Evolutionary conservation across 306 rosid genomes (phyloP), one percentile per base, ranked within the genome.

Genomic region (Corylus avellana): DNA sequence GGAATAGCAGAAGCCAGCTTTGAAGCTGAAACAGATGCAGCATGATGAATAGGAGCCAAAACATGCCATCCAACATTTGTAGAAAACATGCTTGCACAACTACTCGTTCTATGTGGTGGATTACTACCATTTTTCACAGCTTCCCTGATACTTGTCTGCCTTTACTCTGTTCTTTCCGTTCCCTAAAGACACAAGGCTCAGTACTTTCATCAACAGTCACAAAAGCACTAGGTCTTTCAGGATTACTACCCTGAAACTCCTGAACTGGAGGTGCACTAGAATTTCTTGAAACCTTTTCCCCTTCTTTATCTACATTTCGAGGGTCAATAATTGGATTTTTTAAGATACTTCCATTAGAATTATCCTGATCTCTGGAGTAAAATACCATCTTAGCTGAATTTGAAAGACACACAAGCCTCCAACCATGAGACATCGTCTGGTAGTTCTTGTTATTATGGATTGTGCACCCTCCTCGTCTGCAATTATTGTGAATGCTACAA

Each of bases 381-480:
- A 8, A 8, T 20, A 58, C 64, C 70, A 64, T 64, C 70, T 39
- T 64, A 16, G 48, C 46, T 35, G 70, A 64, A 64, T 64, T 22
- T 20, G 66, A 25, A 59, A 58, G 27, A 58, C 13, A 9, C 66
- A 22, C 11, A 37, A 64, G 70, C 70, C n/a, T 64, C 70, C 70
- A 64, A 64, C 12, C 0, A 9, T 20, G 3, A 13, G 68, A 62
- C 29, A 4, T 22, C 4, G 35, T 62, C 18, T 29, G 49, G 4
- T 17, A 75, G 79, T 62, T 75, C 66, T 78, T 78, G 46, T 81
- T 74, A 76, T 62, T 69, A 80, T 76, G 87, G 53, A 81, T 18
- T 53, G 85, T 44, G 80, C 78, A 77, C 22, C 73, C 57, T 75
- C 80, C 89, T 64, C 79, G 76, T 82, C 94, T 94, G 91, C 82